These are phyloP conservation scores for Cinnamomum micranthum DNA, from an alignment of 164 flowering plant genomes.

Conservation along the genomic window DNA sequence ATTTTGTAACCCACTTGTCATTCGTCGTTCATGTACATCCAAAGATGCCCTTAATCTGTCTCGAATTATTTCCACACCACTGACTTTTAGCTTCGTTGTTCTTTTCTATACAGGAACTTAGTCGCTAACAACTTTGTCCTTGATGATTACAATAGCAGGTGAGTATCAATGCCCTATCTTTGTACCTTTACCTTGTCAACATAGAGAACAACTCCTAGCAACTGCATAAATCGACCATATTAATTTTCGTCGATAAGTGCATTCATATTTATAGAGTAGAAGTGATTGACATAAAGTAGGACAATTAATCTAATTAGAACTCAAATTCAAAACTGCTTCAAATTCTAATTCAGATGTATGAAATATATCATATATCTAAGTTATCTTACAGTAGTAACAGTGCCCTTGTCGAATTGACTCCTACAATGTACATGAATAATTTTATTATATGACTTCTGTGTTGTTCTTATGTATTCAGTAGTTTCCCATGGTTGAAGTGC, in stretches of 20 bases:
- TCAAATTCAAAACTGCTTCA: not conserved
- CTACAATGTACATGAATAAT: not conserved
- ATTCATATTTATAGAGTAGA: too few species aligned
- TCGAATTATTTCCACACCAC: not conserved
- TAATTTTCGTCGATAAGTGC: too few species aligned
- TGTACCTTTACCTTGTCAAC: not conserved
- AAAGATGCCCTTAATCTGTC: not conserved
- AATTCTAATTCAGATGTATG: too few species aligned
- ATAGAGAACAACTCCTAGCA: not conserved
- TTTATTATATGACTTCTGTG: not conserved
- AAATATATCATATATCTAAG: not conserved
- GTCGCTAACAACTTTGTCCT: slow-evolving; percentile 67
- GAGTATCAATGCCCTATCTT: not conserved
- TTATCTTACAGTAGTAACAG: too few species aligned
- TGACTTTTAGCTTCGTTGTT: not conserved
- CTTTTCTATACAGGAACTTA: slow-evolving; percentile 47
- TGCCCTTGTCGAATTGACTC: not conserved
- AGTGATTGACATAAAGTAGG: too few species aligned
- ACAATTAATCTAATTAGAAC: too few species aligned
- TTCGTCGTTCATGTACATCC: not conserved
- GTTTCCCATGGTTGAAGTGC: slow-evolving; percentile 53
- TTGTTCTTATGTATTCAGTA: slow-evolving; percentile 27
- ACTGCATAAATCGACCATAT: too few species aligned
- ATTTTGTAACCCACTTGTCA: not conserved
- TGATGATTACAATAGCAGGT: slow-evolving; percentile 46